A percentile compares a stretch with the other conserved stretches of the same genome.
phyloP scores from a whole-genome alignment of 73 alveolate genomes.

The Paramecium caudatum region DNA sequence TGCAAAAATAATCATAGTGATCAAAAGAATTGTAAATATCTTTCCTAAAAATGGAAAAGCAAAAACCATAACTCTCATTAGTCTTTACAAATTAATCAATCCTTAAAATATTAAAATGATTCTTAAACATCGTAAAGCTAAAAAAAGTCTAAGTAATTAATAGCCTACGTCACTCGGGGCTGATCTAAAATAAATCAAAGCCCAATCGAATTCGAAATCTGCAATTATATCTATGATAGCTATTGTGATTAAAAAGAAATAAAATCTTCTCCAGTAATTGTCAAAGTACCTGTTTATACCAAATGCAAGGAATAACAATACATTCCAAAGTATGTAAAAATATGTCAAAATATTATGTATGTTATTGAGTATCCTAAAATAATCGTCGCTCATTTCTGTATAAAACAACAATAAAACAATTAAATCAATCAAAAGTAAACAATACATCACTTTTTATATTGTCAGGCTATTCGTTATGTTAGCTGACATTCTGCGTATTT shows the following conservation, averaged over 20 bases:
- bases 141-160: background rate
- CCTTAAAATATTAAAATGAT: conserved; percentile 36
- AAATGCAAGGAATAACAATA: background rate
- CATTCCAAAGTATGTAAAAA: background rate
- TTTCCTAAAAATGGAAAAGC: conserved; percentile 51
- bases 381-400: background rate
- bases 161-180: background rate
- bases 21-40: background rate
- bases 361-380: background rate
- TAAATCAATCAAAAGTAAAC: background rate
- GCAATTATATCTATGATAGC: conserved; percentile 5
- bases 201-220: conserved; percentile 47
- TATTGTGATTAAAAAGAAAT: background rate
- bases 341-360: background rate
- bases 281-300: conserved; percentile 33
- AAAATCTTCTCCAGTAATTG: conserved; percentile 54
- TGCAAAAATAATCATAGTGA: background rate
- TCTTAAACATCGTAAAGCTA: conserved; percentile 29
- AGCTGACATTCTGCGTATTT: background rate
- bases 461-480: background rate
- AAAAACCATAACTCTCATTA: conserved; percentile 62
- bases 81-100: background rate
- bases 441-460: background rate
- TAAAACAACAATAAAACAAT: background rate
- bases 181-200: background rate